Conservation (phyloP, 2,329 filamentous ascomycete species). For the Ampelomyces quisqualis region DNA sequence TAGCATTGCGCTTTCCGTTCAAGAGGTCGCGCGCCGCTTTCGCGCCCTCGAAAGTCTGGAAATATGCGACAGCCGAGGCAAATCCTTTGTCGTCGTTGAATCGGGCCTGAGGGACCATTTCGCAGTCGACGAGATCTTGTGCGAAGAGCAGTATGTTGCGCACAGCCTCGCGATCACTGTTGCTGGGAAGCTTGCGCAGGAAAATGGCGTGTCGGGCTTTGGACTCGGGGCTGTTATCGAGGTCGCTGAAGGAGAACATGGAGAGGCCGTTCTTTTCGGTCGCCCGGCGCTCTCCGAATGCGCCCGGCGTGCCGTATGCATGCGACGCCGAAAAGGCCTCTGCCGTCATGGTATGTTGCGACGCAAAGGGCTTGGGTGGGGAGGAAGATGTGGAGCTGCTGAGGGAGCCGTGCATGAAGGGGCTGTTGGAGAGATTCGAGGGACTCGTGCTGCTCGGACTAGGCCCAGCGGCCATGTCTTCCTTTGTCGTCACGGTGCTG, state of each 20-base stretch:
- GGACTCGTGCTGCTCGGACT: slow-evolving; percentile 47
- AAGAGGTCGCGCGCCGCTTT: slow-evolving; percentile 61
- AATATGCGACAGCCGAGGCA: slow-evolving; percentile 59
- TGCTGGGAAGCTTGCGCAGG: slow-evolving; percentile 61
- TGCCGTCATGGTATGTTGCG: slow-evolving; percentile 43
- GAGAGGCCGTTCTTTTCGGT: slow-evolving; percentile 41
- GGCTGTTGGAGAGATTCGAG: slow-evolving; percentile 44
- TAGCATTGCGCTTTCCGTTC: slow-evolving; percentile 62
- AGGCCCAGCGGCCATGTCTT: slow-evolving; percentile 44
- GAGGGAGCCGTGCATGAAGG: slow-evolving; percentile 43
- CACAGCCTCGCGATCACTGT: slow-evolving; percentile 59
- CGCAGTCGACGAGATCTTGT: slow-evolving; percentile 61
- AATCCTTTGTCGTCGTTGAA: slow-evolving; percentile 59
- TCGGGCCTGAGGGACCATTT: slow-evolving; percentile 56
- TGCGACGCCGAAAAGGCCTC: slow-evolving; percentile 46
- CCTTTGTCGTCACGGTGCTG: slow-evolving; percentile 37
- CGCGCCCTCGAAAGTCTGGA: slow-evolving; percentile 58
- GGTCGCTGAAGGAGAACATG: slow-evolving; percentile 40
- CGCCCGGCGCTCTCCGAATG: slow-evolving; percentile 46
- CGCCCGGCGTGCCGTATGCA: slow-evolving; percentile 42
- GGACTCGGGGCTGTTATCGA: slow-evolving; percentile 28
- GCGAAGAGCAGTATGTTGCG: slow-evolving; percentile 66
- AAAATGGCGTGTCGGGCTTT: slow-evolving; percentile 47
- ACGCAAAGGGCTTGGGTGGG: slow-evolving; percentile 38
- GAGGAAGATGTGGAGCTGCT: slow-evolving; percentile 46